These are phyloP conservation scores for Beauveria bassiana DNA, from an alignment of 2,329 filamentous ascomycete genomes.

Conservation along the genomic window DNA sequence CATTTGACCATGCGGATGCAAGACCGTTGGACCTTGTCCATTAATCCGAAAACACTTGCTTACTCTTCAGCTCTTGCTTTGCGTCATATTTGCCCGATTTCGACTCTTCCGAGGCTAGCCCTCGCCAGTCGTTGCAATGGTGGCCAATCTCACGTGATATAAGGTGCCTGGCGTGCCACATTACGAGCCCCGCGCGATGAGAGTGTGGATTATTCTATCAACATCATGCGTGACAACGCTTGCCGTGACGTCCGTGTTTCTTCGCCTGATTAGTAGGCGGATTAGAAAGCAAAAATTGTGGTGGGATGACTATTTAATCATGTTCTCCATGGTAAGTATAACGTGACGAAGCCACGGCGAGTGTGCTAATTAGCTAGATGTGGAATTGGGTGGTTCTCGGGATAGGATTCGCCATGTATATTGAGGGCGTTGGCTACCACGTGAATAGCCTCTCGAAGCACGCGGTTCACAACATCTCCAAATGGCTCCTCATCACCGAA, in stretches of 20 bases:
- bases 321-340: conserved; percentile 36
- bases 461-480: conserved; percentile 35
- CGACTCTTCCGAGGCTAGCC: neutral
- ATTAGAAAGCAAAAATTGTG: conserved; percentile 36
- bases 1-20: neutral
- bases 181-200: conserved; percentile 6
- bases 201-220: conserved; percentile 7
- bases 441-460: conserved; percentile 28
- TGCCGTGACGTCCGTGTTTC: conserved; percentile 28
- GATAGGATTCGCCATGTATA: conserved; percentile 41
- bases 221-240: conserved; percentile 29
- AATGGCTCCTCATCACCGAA: conserved; percentile 40
- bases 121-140: neutral
- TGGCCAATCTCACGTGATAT: conserved; percentile 4
- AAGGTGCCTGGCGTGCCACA: conserved; percentile 8
- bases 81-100: neutral
- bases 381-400: conserved; percentile 37
- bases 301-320: conserved; percentile 44
- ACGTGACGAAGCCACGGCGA: neutral
- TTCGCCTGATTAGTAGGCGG: conserved; percentile 34
- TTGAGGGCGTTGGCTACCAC: conserved; percentile 39
- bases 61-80: neutral
- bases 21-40: neutral
- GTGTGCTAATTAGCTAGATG: conserved; percentile 17
- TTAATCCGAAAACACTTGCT: neutral